These are phyloP conservation scores for Brasenia schreberi DNA, from an alignment of 164 flowering plant species.

Conservation along the genomic window DNA sequence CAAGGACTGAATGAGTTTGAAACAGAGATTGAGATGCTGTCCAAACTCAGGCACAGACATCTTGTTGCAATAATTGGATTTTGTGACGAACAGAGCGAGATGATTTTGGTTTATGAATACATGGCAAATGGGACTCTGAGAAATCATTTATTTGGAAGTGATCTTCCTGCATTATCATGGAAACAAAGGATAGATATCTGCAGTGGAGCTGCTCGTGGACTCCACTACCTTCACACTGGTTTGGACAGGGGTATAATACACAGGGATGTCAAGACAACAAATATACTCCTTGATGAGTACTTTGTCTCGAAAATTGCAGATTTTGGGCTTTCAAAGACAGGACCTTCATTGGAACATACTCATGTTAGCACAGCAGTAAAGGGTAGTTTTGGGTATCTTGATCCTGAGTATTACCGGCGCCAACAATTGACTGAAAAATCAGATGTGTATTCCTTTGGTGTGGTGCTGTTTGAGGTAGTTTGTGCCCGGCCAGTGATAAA, in stretches of 20 bases:
- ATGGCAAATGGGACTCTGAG: conserved; percentile 73
- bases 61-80: conserved; percentile 63
- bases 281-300: conserved; percentile 49
- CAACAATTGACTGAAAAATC: conserved; percentile 66
- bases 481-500: conserved; percentile 71
- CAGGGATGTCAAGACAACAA: conserved; percentile 68
- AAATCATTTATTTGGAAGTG: conserved; percentile 50
- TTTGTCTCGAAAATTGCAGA: conserved; percentile 67
- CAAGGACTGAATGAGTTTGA: conserved; percentile 63
- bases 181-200: conserved; percentile 49
- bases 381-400: conserved; percentile 76
- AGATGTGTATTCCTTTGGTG: conserved; percentile 70
- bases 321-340: conserved; percentile 56
- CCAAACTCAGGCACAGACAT: conserved; percentile 65
- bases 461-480: conserved; percentile 54
- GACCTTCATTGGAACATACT: conserved; percentile 55
- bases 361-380: conserved; percentile 75
- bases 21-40: conserved; percentile 72
- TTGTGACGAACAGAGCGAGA: conserved; percentile 60
- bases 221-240: conserved; percentile 72
- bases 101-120: conserved; percentile 69
- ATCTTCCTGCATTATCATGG: conserved; percentile 51
- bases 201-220: conserved; percentile 70
- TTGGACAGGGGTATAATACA: conserved; percentile 54
- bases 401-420: conserved; percentile 56